phyloP scores from a whole-genome alignment of 306 rosid species.

The Vigna mungo region DNA sequence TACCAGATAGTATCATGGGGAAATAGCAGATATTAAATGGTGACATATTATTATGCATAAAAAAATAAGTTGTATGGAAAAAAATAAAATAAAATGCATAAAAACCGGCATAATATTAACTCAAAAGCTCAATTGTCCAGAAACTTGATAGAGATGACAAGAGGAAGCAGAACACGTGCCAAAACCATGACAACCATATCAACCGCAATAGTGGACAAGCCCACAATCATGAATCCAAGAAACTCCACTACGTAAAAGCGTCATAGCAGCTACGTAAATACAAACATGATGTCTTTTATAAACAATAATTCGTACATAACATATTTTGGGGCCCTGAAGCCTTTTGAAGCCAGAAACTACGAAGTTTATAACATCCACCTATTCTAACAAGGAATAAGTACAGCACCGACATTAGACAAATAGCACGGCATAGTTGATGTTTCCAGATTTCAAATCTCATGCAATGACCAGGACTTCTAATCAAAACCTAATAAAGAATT shows the following conservation, averaged over 20 bases:
- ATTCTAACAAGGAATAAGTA: not conserved
- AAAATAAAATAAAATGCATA: not conserved
- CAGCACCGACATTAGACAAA: not conserved
- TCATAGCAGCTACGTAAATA: not conserved
- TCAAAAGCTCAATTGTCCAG: not conserved
- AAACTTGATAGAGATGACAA: not conserved
- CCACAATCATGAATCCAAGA: not conserved
- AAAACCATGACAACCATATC: too few relatives aligned
- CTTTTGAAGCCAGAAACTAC: constrained; percentile 12
- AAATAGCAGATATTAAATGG: too few relatives aligned
- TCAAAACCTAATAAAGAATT: not conserved
- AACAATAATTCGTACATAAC: not conserved
- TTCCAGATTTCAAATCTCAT: not conserved
- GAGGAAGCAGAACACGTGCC: not conserved
- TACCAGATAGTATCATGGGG: not conserved
- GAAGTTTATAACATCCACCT: constrained; percentile 2
- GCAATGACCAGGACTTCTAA: not conserved
- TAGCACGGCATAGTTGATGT: not conserved
- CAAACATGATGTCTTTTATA: not conserved
- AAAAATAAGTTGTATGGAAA: not conserved
- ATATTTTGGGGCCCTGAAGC: not conserved
- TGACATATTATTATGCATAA: not conserved
- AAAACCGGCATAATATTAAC: not conserved
- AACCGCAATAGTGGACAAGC: too few relatives aligned
- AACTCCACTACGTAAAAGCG: not conserved